These are phyloP conservation scores for Ascochyta clinopodiicola DNA, from an alignment of 2,329 filamentous ascomycete genomes.

Conservation along the genomic window DNA sequence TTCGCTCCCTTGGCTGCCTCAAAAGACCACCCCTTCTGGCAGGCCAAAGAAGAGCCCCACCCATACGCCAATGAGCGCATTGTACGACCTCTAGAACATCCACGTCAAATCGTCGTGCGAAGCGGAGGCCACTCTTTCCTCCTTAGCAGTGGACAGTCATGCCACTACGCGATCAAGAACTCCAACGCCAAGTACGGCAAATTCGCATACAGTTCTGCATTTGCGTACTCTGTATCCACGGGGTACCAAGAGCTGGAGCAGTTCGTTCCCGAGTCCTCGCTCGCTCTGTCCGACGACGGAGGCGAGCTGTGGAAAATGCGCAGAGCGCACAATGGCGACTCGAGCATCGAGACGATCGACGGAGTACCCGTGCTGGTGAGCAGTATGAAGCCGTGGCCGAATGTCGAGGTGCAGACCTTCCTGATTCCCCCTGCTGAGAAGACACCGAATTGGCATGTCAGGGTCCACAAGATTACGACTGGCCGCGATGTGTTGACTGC, in stretches of 20 bases:
- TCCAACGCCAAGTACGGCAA: constrained; percentile 83
- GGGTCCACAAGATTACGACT: constrained; percentile 67
- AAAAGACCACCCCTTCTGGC: constrained; percentile 76
- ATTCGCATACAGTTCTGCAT: constrained; percentile 79
- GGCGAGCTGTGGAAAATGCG: constrained; percentile 82
- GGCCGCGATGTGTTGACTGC: constrained; percentile 70
- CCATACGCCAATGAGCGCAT: constrained; percentile 63
- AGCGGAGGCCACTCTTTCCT: constrained; percentile 78
- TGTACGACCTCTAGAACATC: constrained; percentile 69
- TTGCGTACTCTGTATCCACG: constrained; percentile 78
- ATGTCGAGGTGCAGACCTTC: constrained; percentile 70
- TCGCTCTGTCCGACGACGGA: constrained; percentile 77
- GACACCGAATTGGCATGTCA: constrained; percentile 70
- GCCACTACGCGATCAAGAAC: constrained; percentile 80
- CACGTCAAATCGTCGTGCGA: constrained; percentile 74
- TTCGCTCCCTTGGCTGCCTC: constrained; percentile 77
- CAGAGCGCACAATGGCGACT: constrained; percentile 67
- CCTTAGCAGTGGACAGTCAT: constrained; percentile 75
- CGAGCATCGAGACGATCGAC: constrained; percentile 65
- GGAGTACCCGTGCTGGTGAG: constrained; percentile 68
- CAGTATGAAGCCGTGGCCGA: constrained; percentile 72
- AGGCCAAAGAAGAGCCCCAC: constrained; percentile 67
- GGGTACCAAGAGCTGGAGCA: constrained; percentile 78
- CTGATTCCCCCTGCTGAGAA: constrained; percentile 66
- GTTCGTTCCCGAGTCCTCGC: constrained; percentile 75